Percentiles rank a stretch among this genome's conserved stretches.
Evolutionary conservation across 257 asterid genomes (phyloP).

Genomic region (Nicotiana undulata): DNA sequence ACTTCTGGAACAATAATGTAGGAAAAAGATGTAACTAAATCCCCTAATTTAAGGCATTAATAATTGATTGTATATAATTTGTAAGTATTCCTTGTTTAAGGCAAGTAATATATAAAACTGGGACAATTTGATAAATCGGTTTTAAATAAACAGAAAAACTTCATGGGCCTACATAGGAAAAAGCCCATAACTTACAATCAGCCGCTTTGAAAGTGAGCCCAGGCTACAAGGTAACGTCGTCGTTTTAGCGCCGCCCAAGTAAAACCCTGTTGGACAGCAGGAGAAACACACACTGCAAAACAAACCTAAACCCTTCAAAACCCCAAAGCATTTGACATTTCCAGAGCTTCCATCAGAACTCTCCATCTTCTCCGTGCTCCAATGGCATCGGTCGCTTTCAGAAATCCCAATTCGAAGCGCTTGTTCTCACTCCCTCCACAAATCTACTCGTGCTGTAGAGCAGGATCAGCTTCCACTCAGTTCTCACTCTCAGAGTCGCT

Average conservation of each 20-base stretch:
- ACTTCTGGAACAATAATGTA: too few relatives aligned
- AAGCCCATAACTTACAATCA: neutral
- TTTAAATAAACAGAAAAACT: neutral
- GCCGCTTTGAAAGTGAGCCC: neutral
- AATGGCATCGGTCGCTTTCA: constrained; percentile 40
- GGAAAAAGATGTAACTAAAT: too few relatives aligned
- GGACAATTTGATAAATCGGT: too few relatives aligned
- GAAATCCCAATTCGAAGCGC: constrained; percentile 36
- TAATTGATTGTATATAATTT: too few relatives aligned
- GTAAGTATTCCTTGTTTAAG: too few relatives aligned
- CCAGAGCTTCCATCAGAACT: neutral
- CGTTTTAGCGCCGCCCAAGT: neutral
- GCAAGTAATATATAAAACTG: too few relatives aligned
- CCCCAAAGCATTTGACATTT: neutral
- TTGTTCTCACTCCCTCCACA: constrained; percentile 29
- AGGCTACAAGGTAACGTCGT: neutral
- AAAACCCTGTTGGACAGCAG: neutral
- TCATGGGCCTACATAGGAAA: neutral
- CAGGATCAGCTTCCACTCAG: constrained; percentile 30
- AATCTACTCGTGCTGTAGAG: constrained; percentile 25
- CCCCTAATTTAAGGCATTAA: too few relatives aligned
- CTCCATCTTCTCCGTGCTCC: neutral
- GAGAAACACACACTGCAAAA: neutral
- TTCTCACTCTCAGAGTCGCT: constrained; percentile 32
- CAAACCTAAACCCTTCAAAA: constrained; percentile 9